phyloP scores from a whole-genome alignment of 2,329 filamentous ascomycete species.

The Capronia epimyces region DNA sequence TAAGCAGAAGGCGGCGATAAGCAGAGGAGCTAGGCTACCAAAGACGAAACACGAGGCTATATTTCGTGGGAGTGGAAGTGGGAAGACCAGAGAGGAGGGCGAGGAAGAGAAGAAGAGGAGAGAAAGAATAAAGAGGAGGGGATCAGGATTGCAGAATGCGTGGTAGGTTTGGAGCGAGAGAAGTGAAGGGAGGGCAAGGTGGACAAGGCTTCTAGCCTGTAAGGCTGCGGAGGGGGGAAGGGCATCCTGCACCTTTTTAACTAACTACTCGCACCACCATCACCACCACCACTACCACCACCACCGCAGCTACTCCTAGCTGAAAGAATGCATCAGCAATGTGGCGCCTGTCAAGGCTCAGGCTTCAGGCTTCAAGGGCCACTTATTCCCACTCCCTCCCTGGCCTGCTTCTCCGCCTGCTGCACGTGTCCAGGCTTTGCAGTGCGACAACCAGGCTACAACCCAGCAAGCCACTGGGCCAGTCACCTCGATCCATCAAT shows the following conservation, averaged over 20 bases:
- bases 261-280: background rate
- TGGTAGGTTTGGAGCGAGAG: background rate
- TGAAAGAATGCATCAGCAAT: background rate
- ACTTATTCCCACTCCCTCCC: background rate
- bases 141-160: slow-evolving; percentile 9
- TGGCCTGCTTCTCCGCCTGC: background rate
- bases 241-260: background rate
- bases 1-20: background rate
- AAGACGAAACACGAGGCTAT: background rate
- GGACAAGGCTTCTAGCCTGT: slow-evolving; percentile 27
- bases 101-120: slow-evolving; percentile 3
- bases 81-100: background rate
- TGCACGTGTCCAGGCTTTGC: background rate
- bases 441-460: background rate
- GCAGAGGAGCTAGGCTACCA: background rate
- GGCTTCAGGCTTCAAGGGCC: slow-evolving; percentile 9
- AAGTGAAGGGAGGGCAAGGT: slow-evolving; percentile 5
- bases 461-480: background rate
- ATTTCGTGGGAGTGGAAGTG: slow-evolving; percentile 2
- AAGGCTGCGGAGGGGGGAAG: slow-evolving; percentile 19
- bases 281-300: background rate
- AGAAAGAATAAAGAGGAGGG: slow-evolving; percentile 6
- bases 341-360: background rate
- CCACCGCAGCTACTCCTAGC: background rate
- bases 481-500: slow-evolving; percentile 1